Conservation (phyloP, 2,329 filamentous ascomycete genomes). For the Claviceps capensis region DNA sequence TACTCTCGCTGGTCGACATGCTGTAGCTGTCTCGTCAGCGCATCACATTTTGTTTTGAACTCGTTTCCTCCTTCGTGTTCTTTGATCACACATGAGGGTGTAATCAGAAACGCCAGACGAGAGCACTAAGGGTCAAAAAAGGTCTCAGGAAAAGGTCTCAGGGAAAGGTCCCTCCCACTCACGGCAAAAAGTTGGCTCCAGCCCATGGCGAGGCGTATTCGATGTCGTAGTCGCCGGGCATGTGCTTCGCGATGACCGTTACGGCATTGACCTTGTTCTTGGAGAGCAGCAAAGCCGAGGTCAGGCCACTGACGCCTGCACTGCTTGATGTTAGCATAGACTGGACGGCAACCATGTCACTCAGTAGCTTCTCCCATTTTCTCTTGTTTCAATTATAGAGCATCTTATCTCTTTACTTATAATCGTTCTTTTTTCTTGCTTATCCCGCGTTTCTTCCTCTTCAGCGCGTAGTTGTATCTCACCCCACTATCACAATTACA, state of each 20-base stretch:
- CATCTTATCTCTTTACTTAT: too few relatives aligned
- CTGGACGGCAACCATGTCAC: background rate
- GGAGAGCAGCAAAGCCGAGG: constrained; percentile 34
- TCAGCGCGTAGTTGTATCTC: constrained; percentile 8
- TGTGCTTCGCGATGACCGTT: constrained; percentile 71
- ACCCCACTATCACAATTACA: constrained; percentile 17
- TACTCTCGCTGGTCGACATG: constrained; percentile 29
- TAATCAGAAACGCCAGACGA: too few relatives aligned
- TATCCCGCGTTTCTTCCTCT: too few relatives aligned
- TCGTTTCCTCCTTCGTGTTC: background rate
- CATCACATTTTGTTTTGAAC: background rate
- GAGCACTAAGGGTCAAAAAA: too few relatives aligned
- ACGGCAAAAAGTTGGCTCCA: constrained; percentile 69
- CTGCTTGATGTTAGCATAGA: constrained; percentile 10
- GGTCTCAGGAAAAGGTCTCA: too few relatives aligned
- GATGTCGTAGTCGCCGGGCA: constrained; percentile 86
- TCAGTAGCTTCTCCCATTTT: background rate
- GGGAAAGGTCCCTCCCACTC: constrained; percentile 16
- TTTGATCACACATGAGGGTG: too few relatives aligned
- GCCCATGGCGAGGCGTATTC: constrained; percentile 88
- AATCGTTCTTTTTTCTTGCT: too few relatives aligned
- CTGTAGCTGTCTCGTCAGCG: constrained; percentile 15
- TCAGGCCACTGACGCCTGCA: constrained; percentile 38
- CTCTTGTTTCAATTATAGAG: background rate
- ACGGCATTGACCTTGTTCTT: constrained; percentile 33